Evolutionary conservation across 768 basidiomycete species (phyloP), one percentile per base, ranked within the genome.

Genomic region (Podaxis sp.): DNA sequence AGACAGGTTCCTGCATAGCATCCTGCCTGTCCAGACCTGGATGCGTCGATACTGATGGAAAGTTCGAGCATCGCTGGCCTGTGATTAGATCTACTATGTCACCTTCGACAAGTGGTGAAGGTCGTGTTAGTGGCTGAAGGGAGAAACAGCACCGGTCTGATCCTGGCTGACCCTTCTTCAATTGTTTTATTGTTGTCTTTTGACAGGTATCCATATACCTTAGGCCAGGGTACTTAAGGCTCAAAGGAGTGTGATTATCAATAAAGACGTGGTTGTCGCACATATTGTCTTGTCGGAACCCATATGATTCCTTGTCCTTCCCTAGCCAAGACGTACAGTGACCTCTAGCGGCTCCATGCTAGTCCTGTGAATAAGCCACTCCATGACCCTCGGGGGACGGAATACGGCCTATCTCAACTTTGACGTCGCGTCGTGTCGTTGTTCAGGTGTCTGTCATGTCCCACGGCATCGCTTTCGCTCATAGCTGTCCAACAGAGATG

Each of bases 11-110:
- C 27, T 27, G 27, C 27, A 27, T 27, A 27, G 27, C 1, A 27
- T 27, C 27, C 27, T 6, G 27, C 6, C 7, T 27, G 27, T 27
- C 6, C 27, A 7, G 27, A 27, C 27, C 27, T 27, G 27, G 6
- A 7, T 27, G 27, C 27, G 27, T 27, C 27, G 27, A 27, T 27
- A 27, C 27, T 6, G 27, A 27, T 1, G 27, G 5, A 27, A 27
- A 7, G 27, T 27, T 27, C 27, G 27, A 27, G 27, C 6, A 27
- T 27, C 27, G 27, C 27, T 6, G 5, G 27, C 7, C 27, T 27
- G 27, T 27, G 27, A 27, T n/a, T 17, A 54, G 59, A 60, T 33
- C 51, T 60, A 60, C 33, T 54, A 53, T 29, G 36, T 60, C 3
- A 40, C 40, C 27, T 60, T 60, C 27, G 41, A 53, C 55, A 17